These are phyloP conservation scores for Stemphylium lycopersici DNA, from an alignment of 2,329 filamentous ascomycete species.

Conservation along the genomic window DNA sequence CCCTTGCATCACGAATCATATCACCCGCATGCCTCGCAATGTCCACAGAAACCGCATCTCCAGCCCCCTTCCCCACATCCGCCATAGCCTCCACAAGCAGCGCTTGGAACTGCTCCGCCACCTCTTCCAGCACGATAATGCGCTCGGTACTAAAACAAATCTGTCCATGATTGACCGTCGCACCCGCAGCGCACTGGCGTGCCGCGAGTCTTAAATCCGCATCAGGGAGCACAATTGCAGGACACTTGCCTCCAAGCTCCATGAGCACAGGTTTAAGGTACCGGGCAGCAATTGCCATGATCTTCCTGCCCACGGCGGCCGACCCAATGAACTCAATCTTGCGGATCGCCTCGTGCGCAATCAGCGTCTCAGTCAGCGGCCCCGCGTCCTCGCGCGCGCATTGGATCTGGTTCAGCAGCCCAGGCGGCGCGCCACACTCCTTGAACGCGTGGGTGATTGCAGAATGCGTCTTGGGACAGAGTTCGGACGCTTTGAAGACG, in stretches of 20 bases:
- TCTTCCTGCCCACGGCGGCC: slow-evolving; percentile 70
- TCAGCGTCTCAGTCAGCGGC: slow-evolving; percentile 69
- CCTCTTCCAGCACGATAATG: slow-evolving; percentile 64
- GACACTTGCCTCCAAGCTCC: slow-evolving; percentile 82
- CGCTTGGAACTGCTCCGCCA: slow-evolving; percentile 59
- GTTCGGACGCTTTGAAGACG: slow-evolving; percentile 38
- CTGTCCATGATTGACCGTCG: slow-evolving; percentile 61
- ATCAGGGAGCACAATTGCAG: slow-evolving; percentile 77
- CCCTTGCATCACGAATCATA: slow-evolving; percentile 53
- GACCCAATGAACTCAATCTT: slow-evolving; percentile 83
- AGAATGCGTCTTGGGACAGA: slow-evolving; percentile 31
- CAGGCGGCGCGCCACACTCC: slow-evolving; percentile 73
- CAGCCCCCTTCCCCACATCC: slow-evolving; percentile 45
- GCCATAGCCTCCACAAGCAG: slow-evolving; percentile 52
- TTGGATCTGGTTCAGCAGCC: slow-evolving; percentile 74
- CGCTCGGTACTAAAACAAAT: slow-evolving; percentile 86
- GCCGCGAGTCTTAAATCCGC: slow-evolving; percentile 59
- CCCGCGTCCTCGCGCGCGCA: slow-evolving; percentile 64
- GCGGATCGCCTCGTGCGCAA: slow-evolving; percentile 66
- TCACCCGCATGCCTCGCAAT: slow-evolving; percentile 40
- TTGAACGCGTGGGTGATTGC: slow-evolving; percentile 28
- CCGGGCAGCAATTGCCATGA: slow-evolving; percentile 70
- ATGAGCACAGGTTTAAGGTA: slow-evolving; percentile 78
- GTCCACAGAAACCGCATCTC: slow-evolving; percentile 43
- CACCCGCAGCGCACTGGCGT: slow-evolving; percentile 27